Percentiles rank a stretch among this genome's conserved stretches.
Conservation (phyloP, 768 basidiomycete genomes). For the Leccinum longicurvipes region DNA sequence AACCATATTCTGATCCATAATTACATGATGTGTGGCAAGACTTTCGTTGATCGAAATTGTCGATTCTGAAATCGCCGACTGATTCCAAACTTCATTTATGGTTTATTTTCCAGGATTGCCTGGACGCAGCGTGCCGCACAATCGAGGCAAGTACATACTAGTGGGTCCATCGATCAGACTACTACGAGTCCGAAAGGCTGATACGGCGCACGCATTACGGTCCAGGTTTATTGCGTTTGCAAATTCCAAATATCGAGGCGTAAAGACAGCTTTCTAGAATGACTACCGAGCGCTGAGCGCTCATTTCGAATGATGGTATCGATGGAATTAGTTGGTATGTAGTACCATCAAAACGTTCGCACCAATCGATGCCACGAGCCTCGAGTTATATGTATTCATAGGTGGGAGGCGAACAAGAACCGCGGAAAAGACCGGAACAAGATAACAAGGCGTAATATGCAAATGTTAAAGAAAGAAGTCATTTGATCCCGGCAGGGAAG, state of each 20-base stretch:
- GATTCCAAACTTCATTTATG: no score
- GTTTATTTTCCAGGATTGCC: no score
- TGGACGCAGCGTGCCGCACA: no score
- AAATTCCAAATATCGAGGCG: not conserved
- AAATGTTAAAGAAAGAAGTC: not conserved
- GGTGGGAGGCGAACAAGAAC: no score
- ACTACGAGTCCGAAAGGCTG: no score
- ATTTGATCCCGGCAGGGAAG: not conserved
- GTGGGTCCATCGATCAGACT: no score
- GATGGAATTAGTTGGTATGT: not conserved
- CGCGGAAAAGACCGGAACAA: not conserved
- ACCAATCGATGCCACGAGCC: not conserved
- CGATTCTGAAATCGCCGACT: no score
- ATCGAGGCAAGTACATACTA: no score
- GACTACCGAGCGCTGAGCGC: not conserved
- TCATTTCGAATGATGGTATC: not conserved
- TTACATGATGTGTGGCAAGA: no score
- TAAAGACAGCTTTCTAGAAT: not conserved
- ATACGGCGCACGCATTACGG: not conserved
- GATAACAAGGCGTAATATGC: not conserved
- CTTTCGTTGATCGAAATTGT: no score
- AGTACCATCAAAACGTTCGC: not conserved
- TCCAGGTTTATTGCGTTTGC: not conserved
- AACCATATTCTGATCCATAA: no score
- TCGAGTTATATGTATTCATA: not conserved